Conservation (phyloP, 495 filamentous ascomycete species). For the Podospora anserina region DNA sequence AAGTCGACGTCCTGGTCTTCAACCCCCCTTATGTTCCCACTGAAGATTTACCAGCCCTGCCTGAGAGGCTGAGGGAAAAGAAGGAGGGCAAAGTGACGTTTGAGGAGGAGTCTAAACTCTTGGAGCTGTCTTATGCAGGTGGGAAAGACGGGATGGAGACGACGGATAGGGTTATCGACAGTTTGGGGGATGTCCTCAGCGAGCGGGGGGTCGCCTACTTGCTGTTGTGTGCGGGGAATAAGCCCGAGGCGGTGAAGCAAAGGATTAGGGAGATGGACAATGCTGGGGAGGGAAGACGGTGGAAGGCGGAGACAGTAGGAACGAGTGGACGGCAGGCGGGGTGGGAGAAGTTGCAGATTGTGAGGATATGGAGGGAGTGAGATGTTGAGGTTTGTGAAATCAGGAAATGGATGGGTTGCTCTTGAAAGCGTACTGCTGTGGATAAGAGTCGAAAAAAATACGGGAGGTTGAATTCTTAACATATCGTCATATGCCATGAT, state of each 20-base stretch:
- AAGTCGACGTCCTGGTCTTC: conserved; percentile 84
- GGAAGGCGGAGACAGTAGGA: conserved; percentile 76
- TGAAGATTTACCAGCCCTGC: conserved; percentile 55
- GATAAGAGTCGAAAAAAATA: too few relatives aligned
- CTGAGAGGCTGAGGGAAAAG: background rate
- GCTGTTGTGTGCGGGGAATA: conserved; percentile 84
- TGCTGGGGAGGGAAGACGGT: conserved; percentile 37
- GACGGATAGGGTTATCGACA: conserved; percentile 70
- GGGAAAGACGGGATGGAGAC: conserved; percentile 89
- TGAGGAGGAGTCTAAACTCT: conserved; percentile 70
- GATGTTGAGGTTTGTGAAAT: too few relatives aligned
- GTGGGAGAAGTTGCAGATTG: conserved; percentile 84
- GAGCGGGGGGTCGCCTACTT: conserved; percentile 79
- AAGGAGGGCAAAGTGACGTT: conserved; percentile 38
- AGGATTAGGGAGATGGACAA: conserved; percentile 52
- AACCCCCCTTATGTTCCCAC: conserved; percentile 97
- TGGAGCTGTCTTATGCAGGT: conserved; percentile 86
- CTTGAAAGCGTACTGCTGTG: too few relatives aligned
- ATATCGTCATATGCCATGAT: too few relatives aligned
- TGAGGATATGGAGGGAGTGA: conserved; percentile 67
- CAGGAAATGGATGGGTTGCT: too few relatives aligned
- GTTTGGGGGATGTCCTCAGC: conserved; percentile 61
- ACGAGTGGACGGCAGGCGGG: conserved; percentile 80
- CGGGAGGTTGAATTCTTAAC: too few relatives aligned
- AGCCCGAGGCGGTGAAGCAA: conserved; percentile 68